Percentiles rank a stretch among this genome's conserved stretches.
phyloP scores from a whole-genome alignment of 257 asterid species.

The Salvia splendens region DNA sequence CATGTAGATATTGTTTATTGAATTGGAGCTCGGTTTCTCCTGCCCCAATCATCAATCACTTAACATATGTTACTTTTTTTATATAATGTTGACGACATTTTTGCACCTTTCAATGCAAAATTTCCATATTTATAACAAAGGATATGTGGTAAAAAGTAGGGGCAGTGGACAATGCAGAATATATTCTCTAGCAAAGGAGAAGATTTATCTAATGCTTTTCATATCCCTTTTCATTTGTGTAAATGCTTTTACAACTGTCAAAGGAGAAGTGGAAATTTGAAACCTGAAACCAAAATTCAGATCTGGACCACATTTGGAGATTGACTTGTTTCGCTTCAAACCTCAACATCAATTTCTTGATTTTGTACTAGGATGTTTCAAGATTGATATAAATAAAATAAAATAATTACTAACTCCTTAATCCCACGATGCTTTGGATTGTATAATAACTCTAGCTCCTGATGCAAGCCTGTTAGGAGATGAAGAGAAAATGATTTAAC shows the following conservation, averaged over 20 bases:
- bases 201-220: slow-evolving; percentile 19
- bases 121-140: slow-evolving; percentile 7
- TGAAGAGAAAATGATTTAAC: slow-evolving; percentile 29
- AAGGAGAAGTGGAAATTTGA: slow-evolving; percentile 2
- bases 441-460: slow-evolving; percentile 93
- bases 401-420: not conserved
- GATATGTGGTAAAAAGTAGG: slow-evolving; percentile 24
- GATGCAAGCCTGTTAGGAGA: slow-evolving; percentile 79
- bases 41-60: not conserved
- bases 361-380: slow-evolving; percentile 11
- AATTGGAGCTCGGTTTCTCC: not conserved
- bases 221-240: not conserved
- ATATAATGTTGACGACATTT: slow-evolving; percentile 1
- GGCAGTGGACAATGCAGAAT: slow-evolving; percentile 22
- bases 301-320: not conserved
- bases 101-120: slow-evolving; percentile 27
- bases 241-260: slow-evolving; percentile 24
- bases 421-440: slow-evolving; percentile 45
- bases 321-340: not conserved
- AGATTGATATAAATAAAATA: not conserved
- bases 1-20: no score
- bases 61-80: slow-evolving; percentile 24
- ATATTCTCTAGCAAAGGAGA: slow-evolving; percentile 28
- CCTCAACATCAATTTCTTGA: slow-evolving; percentile 5
- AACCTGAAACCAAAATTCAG: slow-evolving; percentile 25